A percentile compares a stretch with the other conserved stretches of the same genome.
Conservation (phyloP, 352 stramenopile genomes). For the Globisporangium solare region DNA sequence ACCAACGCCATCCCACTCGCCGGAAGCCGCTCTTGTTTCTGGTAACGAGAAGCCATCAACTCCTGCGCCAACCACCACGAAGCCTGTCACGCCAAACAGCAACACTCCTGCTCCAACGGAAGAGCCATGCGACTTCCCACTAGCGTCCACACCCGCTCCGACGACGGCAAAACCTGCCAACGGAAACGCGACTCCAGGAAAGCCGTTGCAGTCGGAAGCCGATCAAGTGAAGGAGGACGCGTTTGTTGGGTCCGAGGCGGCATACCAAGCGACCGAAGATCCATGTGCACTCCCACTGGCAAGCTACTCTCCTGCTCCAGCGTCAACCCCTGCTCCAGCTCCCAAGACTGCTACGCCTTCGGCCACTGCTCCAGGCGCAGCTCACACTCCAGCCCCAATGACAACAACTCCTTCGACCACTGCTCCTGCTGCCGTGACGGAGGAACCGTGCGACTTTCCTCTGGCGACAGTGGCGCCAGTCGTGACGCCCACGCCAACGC, state of each 20-base stretch:
- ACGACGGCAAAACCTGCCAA: not conserved
- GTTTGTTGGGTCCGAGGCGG: no score
- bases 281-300: no score
- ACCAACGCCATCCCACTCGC: no score
- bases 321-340: no score
- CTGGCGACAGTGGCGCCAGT: not conserved
- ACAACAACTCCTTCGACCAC: not conserved
- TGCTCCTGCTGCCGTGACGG: not conserved
- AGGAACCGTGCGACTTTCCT: not conserved
- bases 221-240: no score
- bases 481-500: not conserved
- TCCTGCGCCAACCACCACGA: not conserved
- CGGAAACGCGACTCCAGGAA: no score
- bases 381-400: not conserved
- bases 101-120: not conserved
- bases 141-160: not conserved
- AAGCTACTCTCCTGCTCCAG: no score
- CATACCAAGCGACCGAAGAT: no score
- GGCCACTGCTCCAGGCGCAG: no score
- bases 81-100: not conserved
- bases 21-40: no score
- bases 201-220: no score
- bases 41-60: not conserved
- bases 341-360: no score
- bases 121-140: not conserved